Percentiles rank a stretch among this genome's conserved stretches.
These are phyloP conservation scores for Tritrichomonas musculus DNA, from an alignment of 208 protist species.

Conservation along the genomic window DNA sequence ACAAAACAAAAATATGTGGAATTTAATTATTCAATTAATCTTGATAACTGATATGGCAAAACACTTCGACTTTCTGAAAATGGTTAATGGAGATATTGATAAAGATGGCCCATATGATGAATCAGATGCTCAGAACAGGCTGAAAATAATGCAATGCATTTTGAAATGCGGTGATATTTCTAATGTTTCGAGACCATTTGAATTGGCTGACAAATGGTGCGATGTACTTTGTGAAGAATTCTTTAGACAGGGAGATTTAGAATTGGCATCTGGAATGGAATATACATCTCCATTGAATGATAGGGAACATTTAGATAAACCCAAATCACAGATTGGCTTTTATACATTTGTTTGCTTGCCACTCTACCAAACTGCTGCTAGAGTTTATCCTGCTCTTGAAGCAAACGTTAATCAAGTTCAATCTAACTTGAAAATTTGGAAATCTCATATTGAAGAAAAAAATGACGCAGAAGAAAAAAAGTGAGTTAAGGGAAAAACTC, in stretches of 20 bases:
- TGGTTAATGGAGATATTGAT: not conserved
- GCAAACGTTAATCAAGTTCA: not conserved
- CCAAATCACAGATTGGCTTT: slow-evolving; percentile 4
- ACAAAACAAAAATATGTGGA: slow-evolving; percentile 46
- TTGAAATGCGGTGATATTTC: slow-evolving; percentile 1
- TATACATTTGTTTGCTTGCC: not conserved
- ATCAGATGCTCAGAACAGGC: not conserved
- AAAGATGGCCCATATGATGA: not conserved
- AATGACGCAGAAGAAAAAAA: too few species aligned
- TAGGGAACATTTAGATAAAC: not conserved
- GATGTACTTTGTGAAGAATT: not conserved
- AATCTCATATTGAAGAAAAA: too few species aligned
- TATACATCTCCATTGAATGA: not conserved
- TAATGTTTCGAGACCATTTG: not conserved
- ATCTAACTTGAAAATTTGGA: not conserved
- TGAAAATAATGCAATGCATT: not conserved
- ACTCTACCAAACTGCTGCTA: not conserved
- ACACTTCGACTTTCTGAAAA: slow-evolving; percentile 48
- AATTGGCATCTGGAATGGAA: not conserved
- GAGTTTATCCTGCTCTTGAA: not conserved
- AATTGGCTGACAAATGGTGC: not conserved
- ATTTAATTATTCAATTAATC: slow-evolving; percentile 48
- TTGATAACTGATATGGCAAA: slow-evolving; percentile 54
- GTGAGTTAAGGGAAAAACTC: too few species aligned
- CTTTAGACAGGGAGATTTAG: not conserved